These are phyloP conservation scores for Xylaria multiplex DNA, from an alignment of 2,329 filamentous ascomycete species.

Conservation along the genomic window DNA sequence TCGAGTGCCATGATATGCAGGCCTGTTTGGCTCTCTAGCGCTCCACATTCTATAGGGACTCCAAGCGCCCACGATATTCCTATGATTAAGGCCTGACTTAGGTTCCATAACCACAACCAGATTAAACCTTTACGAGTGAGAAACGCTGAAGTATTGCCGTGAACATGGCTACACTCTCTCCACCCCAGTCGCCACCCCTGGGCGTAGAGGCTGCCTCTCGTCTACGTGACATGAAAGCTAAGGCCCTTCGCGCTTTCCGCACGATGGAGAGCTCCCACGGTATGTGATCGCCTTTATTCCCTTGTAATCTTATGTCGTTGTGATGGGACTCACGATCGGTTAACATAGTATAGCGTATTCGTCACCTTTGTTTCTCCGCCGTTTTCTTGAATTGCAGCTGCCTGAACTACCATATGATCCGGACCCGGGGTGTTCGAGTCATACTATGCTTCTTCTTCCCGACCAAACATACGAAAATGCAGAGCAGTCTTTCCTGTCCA, in stretches of 20 bases:
- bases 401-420: conserved; percentile 35
- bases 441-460: conserved; percentile 44
- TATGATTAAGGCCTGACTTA: background rate
- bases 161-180: conserved; percentile 20
- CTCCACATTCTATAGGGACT: background rate
- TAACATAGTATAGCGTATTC: conserved; percentile 43
- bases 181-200: conserved; percentile 2
- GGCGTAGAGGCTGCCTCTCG: conserved; percentile 1
- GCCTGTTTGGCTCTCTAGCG: background rate
- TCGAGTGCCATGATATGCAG: conserved; percentile 6
- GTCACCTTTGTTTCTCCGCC: conserved; percentile 45
- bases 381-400: conserved; percentile 41
- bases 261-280: conserved; percentile 20
- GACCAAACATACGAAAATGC: conserved; percentile 36
- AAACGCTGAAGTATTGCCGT: background rate
- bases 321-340: conserved; percentile 5
- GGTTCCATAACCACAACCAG: background rate
- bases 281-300: conserved; percentile 16
- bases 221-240: conserved; percentile 9
- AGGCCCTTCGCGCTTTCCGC: conserved; percentile 27
- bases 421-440: conserved; percentile 36
- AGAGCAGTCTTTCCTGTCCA: conserved; percentile 40
- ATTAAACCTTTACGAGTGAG: background rate
- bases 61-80: background rate
- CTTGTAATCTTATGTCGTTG: background rate